Evolutionary conservation across 2,329 filamentous ascomycete species (phyloP).

Genomic region (Cladophialophora yegresii): DNA sequence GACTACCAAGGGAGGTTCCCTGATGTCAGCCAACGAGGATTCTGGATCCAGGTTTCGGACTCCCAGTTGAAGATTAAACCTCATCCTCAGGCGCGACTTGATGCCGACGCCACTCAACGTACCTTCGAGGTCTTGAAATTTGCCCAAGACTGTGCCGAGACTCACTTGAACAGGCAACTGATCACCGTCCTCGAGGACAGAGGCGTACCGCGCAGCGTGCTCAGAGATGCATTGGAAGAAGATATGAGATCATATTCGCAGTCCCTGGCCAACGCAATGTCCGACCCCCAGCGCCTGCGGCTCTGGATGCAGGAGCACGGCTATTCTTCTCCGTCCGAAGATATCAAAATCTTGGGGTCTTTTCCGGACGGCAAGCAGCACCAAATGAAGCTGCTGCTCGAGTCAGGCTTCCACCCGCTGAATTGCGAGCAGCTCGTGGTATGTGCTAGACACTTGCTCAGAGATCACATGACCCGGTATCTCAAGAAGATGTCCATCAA

Average conservation of each 20-base stretch:
- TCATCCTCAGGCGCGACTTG: conserved; percentile 43
- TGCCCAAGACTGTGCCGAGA: conserved; percentile 17
- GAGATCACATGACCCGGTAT: conserved; percentile 45
- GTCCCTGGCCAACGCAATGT: conserved; percentile 37
- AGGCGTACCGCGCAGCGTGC: conserved; percentile 46
- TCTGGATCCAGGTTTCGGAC: conserved; percentile 59
- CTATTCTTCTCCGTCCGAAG: background rate
- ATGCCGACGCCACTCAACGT: conserved; percentile 48
- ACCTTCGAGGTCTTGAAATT: conserved; percentile 60
- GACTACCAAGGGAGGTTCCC: conserved; percentile 39
- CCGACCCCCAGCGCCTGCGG: conserved; percentile 16
- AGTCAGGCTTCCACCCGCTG: conserved; percentile 51
- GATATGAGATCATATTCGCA: conserved; percentile 43
- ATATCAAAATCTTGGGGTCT: conserved; percentile 38
- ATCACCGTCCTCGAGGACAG: conserved; percentile 59
- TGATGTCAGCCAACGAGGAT: conserved; percentile 40
- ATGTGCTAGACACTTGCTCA: conserved; percentile 42
- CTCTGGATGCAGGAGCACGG: conserved; percentile 34
- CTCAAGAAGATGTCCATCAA: conserved; percentile 53
- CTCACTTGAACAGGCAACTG: conserved; percentile 55
- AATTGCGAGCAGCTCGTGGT: conserved; percentile 46
- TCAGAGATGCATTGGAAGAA: conserved; percentile 48
- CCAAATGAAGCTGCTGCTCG: conserved; percentile 43
- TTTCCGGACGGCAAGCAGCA: conserved; percentile 43
- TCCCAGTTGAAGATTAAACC: conserved; percentile 60